Evolutionary conservation across 345 rosid species (phyloP), one percentile per base, ranked within the genome.

Genomic region (Populus tremula): DNA sequence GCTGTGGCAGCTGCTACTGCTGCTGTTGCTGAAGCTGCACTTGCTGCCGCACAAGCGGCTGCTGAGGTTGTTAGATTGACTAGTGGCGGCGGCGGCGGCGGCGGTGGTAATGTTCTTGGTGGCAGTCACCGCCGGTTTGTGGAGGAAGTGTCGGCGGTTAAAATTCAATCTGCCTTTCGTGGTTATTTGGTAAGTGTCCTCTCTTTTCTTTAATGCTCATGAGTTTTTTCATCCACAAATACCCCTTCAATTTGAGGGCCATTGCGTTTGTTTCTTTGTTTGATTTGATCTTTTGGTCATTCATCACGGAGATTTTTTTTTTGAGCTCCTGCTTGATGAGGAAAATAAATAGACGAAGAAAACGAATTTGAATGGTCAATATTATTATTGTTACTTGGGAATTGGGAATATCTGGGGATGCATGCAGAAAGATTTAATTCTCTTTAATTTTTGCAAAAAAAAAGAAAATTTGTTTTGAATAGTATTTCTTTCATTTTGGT

Each of bases 1-100:
- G 85, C 85, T 0, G 82, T 82, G 14, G 85, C 85, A 9, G 85
- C 85, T 21, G 85, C 85, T 35, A 78, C 85, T 23, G 85, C 85
- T 6, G 81, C 85, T 0, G 85, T 78, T n/a, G 85, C 85, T 4
- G 82, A 82, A 47, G 85, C 85, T 8, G 85, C 85, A 16, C 82
- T 82, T 18, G 79, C 85, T 5, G 85, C 85, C 2, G 85, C 85
- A 2, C 85, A 78, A 45, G 85, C 85, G 1, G 85, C 85, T 1
- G 82, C 85, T 1, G 82, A 82, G 74, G 85, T 82, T 47, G 85
- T 82, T 13, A 78, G 85, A 72, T 71, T 82, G 71, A 82, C 85
- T 31, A 66, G 62, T 31, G 78, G 29, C 20, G n/a, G 54, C 23
- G 72, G 29, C 20, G n/a, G 43, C 4, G 78, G 35, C 27, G 39